phyloP scores from a whole-genome alignment of 1,139 yeast species.

The Neolecta irregularis region DNA sequence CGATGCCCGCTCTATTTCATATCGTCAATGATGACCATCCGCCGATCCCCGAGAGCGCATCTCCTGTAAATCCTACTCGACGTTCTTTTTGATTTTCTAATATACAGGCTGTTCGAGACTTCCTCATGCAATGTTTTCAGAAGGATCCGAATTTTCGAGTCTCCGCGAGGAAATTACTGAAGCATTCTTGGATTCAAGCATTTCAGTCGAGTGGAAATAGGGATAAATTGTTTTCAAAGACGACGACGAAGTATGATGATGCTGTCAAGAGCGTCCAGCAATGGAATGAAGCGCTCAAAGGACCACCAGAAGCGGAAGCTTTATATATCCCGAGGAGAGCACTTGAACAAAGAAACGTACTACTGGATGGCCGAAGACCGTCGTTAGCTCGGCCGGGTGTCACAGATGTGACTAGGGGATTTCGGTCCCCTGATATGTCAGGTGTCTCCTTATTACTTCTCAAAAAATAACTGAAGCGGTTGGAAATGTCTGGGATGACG shows the following conservation, averaged over 20 bases:
- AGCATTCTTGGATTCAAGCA: constrained; percentile 50
- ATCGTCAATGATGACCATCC: constrained; percentile 77
- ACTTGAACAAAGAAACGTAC: too few relatives aligned
- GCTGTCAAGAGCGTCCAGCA: constrained; percentile 23
- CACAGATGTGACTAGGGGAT: constrained; percentile 2
- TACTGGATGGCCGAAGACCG: too few relatives aligned
- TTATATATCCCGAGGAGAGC: too few relatives aligned
- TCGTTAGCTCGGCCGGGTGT: too few relatives aligned
- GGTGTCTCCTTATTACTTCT: not conserved
- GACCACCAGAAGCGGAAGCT: too few relatives aligned
- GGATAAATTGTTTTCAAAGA: constrained; percentile 6
- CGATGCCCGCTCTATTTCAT: constrained; percentile 83
- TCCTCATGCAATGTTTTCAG: constrained; percentile 62
- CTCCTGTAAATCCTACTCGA: constrained; percentile 23
- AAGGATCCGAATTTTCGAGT: constrained; percentile 50
- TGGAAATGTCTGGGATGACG: constrained; percentile 15
- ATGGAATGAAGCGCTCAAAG: constrained; percentile 19
- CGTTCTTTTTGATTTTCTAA: not conserved
- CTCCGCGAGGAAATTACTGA: constrained; percentile 39
- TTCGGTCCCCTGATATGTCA: constrained; percentile 4
- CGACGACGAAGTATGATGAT: constrained; percentile 19
- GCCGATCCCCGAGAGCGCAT: constrained; percentile 50
- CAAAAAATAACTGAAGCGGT: not conserved
- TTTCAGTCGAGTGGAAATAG: constrained; percentile 17
- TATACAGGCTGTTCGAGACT: constrained; percentile 30